A percentile compares a stretch with the other conserved stretches of the same genome.
Evolutionary conservation across 78 protist genomes (phyloP).

Genomic region (Creolimax fragrantissima): DNA sequence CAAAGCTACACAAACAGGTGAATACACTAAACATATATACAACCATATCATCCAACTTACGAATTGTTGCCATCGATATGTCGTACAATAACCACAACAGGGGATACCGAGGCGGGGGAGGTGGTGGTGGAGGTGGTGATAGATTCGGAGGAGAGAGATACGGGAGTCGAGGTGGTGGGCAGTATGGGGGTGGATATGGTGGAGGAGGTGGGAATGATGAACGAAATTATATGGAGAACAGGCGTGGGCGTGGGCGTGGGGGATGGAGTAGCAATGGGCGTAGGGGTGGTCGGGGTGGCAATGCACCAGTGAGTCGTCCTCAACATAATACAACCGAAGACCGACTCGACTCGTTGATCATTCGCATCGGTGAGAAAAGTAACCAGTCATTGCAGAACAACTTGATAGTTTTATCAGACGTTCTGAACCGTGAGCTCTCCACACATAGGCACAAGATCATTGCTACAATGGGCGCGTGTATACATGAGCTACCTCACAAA

Average conservation of each 20-base stretch:
- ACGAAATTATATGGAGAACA: not conserved
- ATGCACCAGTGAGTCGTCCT: not conserved
- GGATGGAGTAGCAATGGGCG: not conserved
- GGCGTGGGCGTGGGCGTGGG: not conserved
- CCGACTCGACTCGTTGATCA: not conserved
- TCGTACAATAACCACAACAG: no score
- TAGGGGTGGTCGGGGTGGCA: not conserved
- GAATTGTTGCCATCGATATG: no score
- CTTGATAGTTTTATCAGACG: not conserved
- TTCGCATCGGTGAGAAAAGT: not conserved
- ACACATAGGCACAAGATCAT: not conserved
- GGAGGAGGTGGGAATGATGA: not conserved
- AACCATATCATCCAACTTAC: no score
- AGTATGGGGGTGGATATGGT: not conserved
- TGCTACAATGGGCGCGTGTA: not conserved
- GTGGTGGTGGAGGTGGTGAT: no score
- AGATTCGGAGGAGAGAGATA: not conserved
- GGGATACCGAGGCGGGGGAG: no score
- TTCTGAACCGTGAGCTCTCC: not conserved
- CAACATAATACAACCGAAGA: not conserved
- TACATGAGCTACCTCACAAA: not conserved
- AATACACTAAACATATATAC: no score
- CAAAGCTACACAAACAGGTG: no score
- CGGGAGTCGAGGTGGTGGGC: not conserved
- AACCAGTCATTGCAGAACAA: not conserved